Evolutionary conservation across 768 basidiomycete genomes (phyloP), one percentile per base, ranked within the genome.

Genomic region (Hortiboletus flavorubellus): DNA sequence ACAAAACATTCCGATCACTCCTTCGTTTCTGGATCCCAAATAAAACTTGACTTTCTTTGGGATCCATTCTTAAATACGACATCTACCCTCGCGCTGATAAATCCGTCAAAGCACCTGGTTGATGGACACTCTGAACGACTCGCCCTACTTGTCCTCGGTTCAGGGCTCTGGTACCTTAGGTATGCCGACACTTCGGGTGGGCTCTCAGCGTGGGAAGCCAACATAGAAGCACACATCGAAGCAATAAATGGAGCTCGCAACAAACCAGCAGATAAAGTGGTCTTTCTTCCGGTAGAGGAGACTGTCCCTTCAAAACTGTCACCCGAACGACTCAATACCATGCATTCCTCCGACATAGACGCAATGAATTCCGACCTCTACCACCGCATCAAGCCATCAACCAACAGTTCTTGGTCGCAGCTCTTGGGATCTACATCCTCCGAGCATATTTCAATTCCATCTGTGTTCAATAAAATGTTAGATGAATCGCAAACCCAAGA

Each of bases 161-260:
- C 89, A 14, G 93, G 93, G 0, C 74, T 96, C 37, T 95, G 93
- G 93, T 92, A 92, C 68, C 80, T 97, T 42, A 84, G 91, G 23
- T 85, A 94, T 68, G 76, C 85, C 1, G 74, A 81, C 35, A 60
- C 74, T 16, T 89, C 90, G 1, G 89, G 91, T 23, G 91, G 91
- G 4, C 75, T 94, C 39, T 73, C 85, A 31, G 77, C 84, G 1
- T 97, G 92, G 91, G 88, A 89, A 62, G 76, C 77, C 26, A 87
- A 80, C 61, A 84, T 91, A 58, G 88, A 92, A 61, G 63, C 72
- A 8, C 76, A 85, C n/a, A 80, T 95, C 31, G 72, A 75, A 40
- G 62, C 75, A 12, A 74, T 89, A 31, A 57, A 73, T 11, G 64
- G 70, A 14, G 70, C 68, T 14, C 68, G 44, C 12, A 42, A 60